Base-by-base conservation (phyloP, 1,284 basidiomycete species). In the Leccinum pallidistipes region DNA sequence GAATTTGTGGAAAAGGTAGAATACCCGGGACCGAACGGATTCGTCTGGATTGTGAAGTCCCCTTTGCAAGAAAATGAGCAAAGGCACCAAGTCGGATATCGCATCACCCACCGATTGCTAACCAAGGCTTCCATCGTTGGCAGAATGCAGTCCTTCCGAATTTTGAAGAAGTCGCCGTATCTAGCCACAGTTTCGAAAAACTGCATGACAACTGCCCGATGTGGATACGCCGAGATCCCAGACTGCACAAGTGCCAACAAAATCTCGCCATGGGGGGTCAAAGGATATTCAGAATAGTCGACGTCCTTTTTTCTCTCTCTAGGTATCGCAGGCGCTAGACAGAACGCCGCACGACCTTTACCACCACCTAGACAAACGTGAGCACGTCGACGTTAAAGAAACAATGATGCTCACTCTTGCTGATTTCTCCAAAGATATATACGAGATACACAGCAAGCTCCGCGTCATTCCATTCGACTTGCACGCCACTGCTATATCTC, bases 91-190 rank as follows among this genome's bases (percentile, higher is more conserved):
- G 9, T 57, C 1, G 47, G 29, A 57, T n/a, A 4, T 54, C 5
- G 5, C 27, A 47, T 38, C 32, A 73, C 86, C 66, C 71, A 94
- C 94, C 92, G 83, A 66, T 77, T 68, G 70, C 93, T 95, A 31
- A 99, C 84, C 82, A 99, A 95, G 1, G 93, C 91, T 69, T 96
- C 90, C 54, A 99, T 79, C 5, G 94, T 87, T 29, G 92, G 90
- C 70, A 92, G 81, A 65, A 98, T 91, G 68, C 90, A 91, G 65
- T 94, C 87, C 72, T 91, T 90, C 64, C 94, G 88, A 38, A 95
- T 87, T 76, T 93, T 95, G 86, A 98, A 99, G 76, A 98, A 98
- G 72, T 98, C 95, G 45, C 89, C 86, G 74, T 99, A 99, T 59
- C 98, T 87, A 14, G 94, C 87, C 9, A 87, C 85, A 24, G 93